These are phyloP conservation scores for Gamsiella multidivaricata DNA, from an alignment of 192 early-diverging fungal species.

Conservation along the genomic window DNA sequence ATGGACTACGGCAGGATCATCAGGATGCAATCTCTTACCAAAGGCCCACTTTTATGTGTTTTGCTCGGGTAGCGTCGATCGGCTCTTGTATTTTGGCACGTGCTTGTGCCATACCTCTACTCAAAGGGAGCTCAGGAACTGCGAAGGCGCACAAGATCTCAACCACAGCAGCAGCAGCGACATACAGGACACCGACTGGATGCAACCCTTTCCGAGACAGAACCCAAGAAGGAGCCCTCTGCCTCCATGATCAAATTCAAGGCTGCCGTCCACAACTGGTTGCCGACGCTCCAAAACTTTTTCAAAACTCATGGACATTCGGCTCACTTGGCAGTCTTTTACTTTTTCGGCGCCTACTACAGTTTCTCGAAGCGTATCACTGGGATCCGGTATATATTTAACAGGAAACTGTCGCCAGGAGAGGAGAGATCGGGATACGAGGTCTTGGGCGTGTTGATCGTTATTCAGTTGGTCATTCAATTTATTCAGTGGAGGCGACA, in stretches of 20 bases:
- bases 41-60: slow-evolving; percentile 20
- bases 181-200: slow-evolving; percentile 31
- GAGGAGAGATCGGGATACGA: slow-evolving; percentile 87
- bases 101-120: slow-evolving; percentile 58
- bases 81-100: slow-evolving; percentile 56
- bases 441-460: slow-evolving; percentile 84
- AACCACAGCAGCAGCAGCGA: slow-evolving; percentile 22
- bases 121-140: slow-evolving; percentile 48
- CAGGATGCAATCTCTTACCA: slow-evolving; percentile 17
- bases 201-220: slow-evolving; percentile 25
- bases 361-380: slow-evolving; percentile 81
- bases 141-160: slow-evolving; percentile 31
- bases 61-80: slow-evolving; percentile 52
- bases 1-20: no score
- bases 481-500: slow-evolving; percentile 54
- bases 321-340: slow-evolving; percentile 89
- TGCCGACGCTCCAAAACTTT: slow-evolving; percentile 58
- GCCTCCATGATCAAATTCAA: slow-evolving; percentile 22
- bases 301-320: slow-evolving; percentile 62
- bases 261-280: slow-evolving; percentile 23
- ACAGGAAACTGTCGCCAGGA: slow-evolving; percentile 75
- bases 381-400: slow-evolving; percentile 86
- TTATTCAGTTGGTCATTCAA: slow-evolving; percentile 77
- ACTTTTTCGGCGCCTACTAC: slow-evolving; percentile 88
- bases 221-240: slow-evolving; percentile 31